These are phyloP conservation scores for Solanum aculeatissimum DNA, from an alignment of 305 asterid species.

Conservation along the genomic window DNA sequence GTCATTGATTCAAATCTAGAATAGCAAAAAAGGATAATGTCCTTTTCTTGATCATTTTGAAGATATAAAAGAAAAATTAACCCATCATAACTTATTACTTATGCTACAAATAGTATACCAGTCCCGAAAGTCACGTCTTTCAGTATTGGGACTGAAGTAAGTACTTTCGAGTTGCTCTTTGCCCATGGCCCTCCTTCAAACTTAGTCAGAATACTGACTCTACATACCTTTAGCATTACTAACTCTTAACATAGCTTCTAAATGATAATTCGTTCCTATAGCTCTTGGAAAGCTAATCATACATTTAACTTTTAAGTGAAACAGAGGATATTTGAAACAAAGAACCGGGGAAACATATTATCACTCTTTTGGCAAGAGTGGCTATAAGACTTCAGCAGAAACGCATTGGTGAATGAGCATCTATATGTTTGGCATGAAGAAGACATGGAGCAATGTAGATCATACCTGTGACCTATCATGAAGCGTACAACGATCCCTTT, in stretches of 20 bases:
- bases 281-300: not conserved
- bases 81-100: not conserved
- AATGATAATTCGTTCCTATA: not conserved
- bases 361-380: not conserved
- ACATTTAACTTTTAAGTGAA: not conserved
- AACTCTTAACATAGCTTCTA: not conserved
- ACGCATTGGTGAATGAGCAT: not conserved
- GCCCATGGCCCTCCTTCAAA: not conserved
- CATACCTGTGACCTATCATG: constrained; percentile 86
- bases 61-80: not conserved
- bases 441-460: not conserved
- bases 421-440: not conserved
- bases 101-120: not conserved
- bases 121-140: not conserved
- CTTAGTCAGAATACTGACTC: not conserved
- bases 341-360: not conserved
- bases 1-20: not conserved
- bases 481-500: constrained; percentile 82
- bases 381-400: not conserved
- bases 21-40: not conserved
- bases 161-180: not conserved
- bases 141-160: not conserved
- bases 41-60: not conserved
- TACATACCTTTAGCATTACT: not conserved
- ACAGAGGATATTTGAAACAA: not conserved